Conservation (phyloP, 805 yeast species). For the Schizosaccharomyces lindneri region DNA sequence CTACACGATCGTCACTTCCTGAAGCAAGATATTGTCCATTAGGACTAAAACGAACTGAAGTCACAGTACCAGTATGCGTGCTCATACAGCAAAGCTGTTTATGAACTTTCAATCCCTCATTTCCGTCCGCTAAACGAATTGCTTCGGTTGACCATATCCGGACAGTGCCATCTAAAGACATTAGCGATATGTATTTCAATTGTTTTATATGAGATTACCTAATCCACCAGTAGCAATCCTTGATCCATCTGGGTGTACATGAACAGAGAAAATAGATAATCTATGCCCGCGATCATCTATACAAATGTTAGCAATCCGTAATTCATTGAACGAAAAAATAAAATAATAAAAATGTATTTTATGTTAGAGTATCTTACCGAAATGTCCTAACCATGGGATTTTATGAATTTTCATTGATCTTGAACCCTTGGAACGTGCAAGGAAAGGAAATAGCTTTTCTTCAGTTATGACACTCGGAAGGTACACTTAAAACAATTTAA, state of each 20-base stretch:
- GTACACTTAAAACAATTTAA: no score
- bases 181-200: not conserved
- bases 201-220: constrained; percentile 7
- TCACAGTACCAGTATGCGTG: constrained; percentile 89
- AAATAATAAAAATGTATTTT: no score
- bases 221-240: constrained; percentile 79
- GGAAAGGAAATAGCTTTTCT: no score
- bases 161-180: constrained; percentile 51
- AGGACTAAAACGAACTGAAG: constrained; percentile 79
- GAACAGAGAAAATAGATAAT: constrained; percentile 44
- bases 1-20: constrained; percentile 84
- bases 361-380: not conserved
- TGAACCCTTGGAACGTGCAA: not conserved
- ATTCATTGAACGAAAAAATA: not conserved
- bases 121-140: not conserved
- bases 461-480: no score
- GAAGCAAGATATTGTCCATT: constrained; percentile 76
- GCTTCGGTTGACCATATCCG: constrained; percentile 79
- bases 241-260: constrained; percentile 57
- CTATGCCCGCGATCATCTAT: not conserved
- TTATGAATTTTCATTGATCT: not conserved
- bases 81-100: constrained; percentile 70
- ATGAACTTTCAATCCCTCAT: constrained; percentile 5
- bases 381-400: constrained; percentile 1
- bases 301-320: not conserved